Percentiles rank a stretch among this genome's conserved stretches.
Conservation (phyloP, 805 yeast genomes). For the Lipomyces yamanashiensis region DNA sequence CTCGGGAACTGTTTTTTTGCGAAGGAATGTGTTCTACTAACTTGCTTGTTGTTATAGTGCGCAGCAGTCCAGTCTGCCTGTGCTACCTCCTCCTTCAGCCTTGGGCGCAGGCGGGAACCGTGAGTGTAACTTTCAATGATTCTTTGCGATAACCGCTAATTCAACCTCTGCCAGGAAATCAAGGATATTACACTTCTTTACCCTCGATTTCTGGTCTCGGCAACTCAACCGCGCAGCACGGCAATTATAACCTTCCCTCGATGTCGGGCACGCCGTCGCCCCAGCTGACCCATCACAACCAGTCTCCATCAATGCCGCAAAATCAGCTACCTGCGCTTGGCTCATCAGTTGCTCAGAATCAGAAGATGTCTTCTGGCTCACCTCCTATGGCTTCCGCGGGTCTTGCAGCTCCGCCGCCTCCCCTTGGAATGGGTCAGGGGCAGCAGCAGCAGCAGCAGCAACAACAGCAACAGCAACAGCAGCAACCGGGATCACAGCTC, state of each 20-base stretch:
- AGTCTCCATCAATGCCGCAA: slow-evolving; percentile 32
- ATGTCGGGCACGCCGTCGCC: slow-evolving; percentile 41
- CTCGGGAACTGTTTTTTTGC: slow-evolving; percentile 31
- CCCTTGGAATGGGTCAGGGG: slow-evolving; percentile 28
- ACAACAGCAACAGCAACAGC: slow-evolving; percentile 37
- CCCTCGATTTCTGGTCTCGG: slow-evolving; percentile 43
- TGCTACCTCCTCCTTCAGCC: slow-evolving; percentile 44
- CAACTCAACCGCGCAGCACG: slow-evolving; percentile 32
- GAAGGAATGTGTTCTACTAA: slow-evolving; percentile 1
- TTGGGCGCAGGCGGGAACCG: slow-evolving; percentile 37
- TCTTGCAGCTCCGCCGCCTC: slow-evolving; percentile 25
- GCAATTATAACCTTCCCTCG: slow-evolving; percentile 32
- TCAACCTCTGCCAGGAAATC: slow-evolving; percentile 26
- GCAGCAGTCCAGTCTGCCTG: slow-evolving; percentile 44
- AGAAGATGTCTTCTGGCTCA: slow-evolving; percentile 32
- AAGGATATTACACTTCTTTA: slow-evolving; percentile 41
- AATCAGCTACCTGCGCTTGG: slow-evolving; percentile 28
- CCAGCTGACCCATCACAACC: slow-evolving; percentile 39
- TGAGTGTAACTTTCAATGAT: slow-evolving; percentile 2
- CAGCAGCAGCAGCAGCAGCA: slow-evolving; percentile 24
- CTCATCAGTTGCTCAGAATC: slow-evolving; percentile 41
- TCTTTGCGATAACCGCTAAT: neutral
- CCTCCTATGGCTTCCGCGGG: slow-evolving; percentile 36
- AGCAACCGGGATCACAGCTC: slow-evolving; percentile 35
- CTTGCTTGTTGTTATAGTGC: slow-evolving; percentile 19